Evolutionary conservation across 805 yeast genomes (phyloP).

Genomic region (Candida multigemmis): DNA sequence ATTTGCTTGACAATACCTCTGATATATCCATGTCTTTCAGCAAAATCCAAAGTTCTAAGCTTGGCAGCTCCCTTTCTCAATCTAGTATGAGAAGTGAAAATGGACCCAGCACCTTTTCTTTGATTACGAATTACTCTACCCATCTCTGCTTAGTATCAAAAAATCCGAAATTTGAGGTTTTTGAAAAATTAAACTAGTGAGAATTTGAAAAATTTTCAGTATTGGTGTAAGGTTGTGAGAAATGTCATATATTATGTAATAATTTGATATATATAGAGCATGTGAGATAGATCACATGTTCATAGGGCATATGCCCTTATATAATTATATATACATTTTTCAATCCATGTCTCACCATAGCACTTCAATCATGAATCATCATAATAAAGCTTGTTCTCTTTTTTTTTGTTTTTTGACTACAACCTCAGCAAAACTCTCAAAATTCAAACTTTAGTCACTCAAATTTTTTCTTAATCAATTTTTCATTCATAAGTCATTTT

Average conservation of each 20-base stretch:
- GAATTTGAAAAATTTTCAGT: conserved; percentile 5
- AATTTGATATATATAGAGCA: not conserved
- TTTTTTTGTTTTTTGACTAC: too few species aligned
- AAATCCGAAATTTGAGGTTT: conserved; percentile 5
- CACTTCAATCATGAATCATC: too few species aligned
- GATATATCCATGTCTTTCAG: conserved; percentile 99
- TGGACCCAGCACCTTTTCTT: conserved; percentile 99
- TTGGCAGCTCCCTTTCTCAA: conserved; percentile 99
- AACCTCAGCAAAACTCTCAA: too few species aligned
- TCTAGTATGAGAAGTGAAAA: conserved; percentile 99
- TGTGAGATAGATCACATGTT: not conserved
- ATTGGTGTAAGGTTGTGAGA: conserved; percentile 1
- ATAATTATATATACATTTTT: not conserved
- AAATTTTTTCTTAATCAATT: too few species aligned
- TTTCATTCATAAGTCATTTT: too few species aligned
- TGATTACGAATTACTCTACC: conserved; percentile 99
- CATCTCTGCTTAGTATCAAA: too few species aligned
- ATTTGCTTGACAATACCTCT: conserved; percentile 99
- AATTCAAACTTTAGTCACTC: too few species aligned
- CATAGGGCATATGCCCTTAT: not conserved
- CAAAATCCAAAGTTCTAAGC: conserved; percentile 97
- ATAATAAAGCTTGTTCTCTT: too few species aligned
- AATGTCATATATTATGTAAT: not conserved
- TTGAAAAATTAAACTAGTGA: too few species aligned
- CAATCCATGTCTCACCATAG: too few species aligned